Conservation (phyloP, 2,329 filamentous ascomycete genomes). For the Thielaviopsis punctulata region DNA sequence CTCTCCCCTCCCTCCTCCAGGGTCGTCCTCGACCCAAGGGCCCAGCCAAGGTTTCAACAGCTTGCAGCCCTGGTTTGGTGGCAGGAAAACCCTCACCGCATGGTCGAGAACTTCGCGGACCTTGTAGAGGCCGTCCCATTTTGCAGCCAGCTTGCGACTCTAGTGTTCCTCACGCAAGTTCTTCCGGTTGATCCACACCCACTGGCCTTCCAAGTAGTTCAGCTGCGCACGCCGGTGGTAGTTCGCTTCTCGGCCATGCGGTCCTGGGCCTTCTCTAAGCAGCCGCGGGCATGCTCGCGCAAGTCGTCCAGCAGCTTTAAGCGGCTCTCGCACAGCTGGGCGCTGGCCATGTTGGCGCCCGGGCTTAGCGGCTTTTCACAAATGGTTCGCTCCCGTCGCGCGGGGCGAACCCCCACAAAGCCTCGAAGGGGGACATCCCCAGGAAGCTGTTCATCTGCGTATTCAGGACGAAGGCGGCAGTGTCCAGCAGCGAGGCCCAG, state of each 20-base stretch:
- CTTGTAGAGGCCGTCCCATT: neutral
- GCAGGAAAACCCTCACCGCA: neutral
- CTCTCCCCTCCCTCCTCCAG: too few relatives aligned
- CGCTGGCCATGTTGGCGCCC: neutral
- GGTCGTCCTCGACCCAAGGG: too few relatives aligned
- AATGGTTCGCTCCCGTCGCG: neutral
- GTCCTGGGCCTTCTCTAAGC: neutral
- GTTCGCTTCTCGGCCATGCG: neutral
- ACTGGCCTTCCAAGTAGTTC: neutral
- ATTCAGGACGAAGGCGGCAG: neutral
- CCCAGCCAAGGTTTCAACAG: too few relatives aligned
- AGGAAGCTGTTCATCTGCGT: neutral
- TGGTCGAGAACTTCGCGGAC: neutral
- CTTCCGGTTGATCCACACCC: neutral
- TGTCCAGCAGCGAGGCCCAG: neutral
- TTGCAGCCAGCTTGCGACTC: neutral
- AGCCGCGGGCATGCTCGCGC: neutral
- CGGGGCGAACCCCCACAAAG: neutral
- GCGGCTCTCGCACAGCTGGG: too few relatives aligned
- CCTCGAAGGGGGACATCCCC: neutral
- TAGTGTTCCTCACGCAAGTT: neutral
- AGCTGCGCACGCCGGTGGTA: neutral
- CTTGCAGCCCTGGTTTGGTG: too few relatives aligned
- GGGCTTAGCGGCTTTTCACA: too few relatives aligned
- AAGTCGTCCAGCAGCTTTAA: neutral